Base-by-base conservation (phyloP, 306 rosid species). In the Cajanus cajan region DNA sequence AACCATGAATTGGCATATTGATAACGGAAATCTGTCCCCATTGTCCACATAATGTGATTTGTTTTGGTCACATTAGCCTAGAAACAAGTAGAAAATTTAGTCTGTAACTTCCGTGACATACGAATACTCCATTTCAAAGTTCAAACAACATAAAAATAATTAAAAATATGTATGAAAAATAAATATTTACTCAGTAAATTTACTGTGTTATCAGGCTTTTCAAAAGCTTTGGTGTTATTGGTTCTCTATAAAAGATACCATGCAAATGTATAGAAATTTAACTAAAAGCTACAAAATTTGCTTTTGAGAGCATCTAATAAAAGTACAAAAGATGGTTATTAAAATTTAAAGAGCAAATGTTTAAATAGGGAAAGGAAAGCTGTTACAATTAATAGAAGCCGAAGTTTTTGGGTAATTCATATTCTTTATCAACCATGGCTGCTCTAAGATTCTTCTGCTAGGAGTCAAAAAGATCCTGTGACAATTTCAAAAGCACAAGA, bases 1-100 rank as follows among this genome's bases (percentile, higher is more conserved):
- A 91, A 94, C 98, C 98, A 94, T 4, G 98, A 78, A 61, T 89
- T 83, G 34, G 98, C 97, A 71, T 94, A 94, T 48, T 94, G 98
- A 86, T 86, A 94, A 39, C 90, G 88, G 75, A 94, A 94, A 86
- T 94, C 97, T 36, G 97, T 90, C 55, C 98, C 98, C 98, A 91
- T 94, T 15, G 91, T 73, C 97, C 97, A 94, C 97, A 94, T 91
- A 47, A 94, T 86, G 86, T 94, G 98, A 80, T 87, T 89, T 48
- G 98, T 93, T 44, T 86, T 86, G 54, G 98, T 93, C 61, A 91
- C 88, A 50, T 91, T 93, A 55, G 98, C 98, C 98, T 93, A 80
- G 33, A 88, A 63, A 76, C 58, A 69, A 65, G 54, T 50, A 74
- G 37, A 58, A 47, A 33, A 41, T 40, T 36, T 72, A 68, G 43